Evolutionary conservation across 2,329 filamentous ascomycete species (phyloP).

Genomic region (Penicillium sp.): DNA sequence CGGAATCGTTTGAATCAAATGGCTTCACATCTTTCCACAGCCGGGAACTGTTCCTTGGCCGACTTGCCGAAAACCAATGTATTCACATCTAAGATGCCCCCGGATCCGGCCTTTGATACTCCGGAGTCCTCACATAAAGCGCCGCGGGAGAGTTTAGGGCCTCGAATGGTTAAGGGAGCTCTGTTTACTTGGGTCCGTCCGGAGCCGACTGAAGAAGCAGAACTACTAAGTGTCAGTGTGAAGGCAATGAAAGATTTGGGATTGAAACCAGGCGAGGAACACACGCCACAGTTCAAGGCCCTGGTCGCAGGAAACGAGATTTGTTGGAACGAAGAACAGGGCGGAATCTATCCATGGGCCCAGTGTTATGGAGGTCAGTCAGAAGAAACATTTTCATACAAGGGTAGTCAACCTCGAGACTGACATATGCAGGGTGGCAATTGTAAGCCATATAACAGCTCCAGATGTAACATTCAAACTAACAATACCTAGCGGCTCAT

Average conservation of each 20-base stretch:
- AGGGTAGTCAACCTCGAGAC: neutral
- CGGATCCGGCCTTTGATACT: conserved; percentile 74
- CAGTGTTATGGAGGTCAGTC: conserved; percentile 83
- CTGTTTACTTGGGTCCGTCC: conserved; percentile 89
- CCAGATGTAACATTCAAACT: conserved; percentile 10
- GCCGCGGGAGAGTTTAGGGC: conserved; percentile 69
- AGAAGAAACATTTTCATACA: conserved; percentile 47
- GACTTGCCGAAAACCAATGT: conserved; percentile 62
- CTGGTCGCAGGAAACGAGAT: conserved; percentile 79
- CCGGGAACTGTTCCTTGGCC: conserved; percentile 36
- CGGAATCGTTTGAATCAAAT: conserved; percentile 43
- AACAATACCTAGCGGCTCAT: conserved; percentile 63
- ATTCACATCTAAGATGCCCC: conserved; percentile 65
- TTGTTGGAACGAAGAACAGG: conserved; percentile 66
- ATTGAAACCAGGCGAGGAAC: conserved; percentile 63
- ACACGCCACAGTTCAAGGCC: conserved; percentile 69
- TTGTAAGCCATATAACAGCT: conserved; percentile 38
- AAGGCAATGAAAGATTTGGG: conserved; percentile 78
- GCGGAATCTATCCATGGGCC: conserved; percentile 93
- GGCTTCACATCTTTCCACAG: conserved; percentile 42
- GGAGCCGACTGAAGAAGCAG: conserved; percentile 64
- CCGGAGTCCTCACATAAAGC: conserved; percentile 77
- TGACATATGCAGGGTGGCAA: conserved; percentile 44
- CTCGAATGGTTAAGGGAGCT: conserved; percentile 78
- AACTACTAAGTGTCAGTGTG: conserved; percentile 76